Conservation (phyloP, 306 rosid species). For the Quercus mongolica region DNA sequence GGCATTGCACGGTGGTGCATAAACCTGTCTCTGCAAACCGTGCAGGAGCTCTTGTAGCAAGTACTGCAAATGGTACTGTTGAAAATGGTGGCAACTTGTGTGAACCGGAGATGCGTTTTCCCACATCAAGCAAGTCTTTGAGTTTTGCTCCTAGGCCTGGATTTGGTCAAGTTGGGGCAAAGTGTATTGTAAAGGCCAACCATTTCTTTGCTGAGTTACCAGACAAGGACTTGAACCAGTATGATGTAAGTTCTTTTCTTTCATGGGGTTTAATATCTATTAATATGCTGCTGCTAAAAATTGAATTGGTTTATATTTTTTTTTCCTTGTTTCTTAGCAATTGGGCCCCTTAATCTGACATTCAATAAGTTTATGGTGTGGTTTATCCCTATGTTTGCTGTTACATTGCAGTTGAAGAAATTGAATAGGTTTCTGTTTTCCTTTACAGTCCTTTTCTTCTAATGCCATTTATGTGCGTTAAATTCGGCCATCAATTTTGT, state of each 20-base stretch:
- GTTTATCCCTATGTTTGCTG: slow-evolving; percentile 31
- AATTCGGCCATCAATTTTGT: slow-evolving; percentile 40
- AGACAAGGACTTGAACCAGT: slow-evolving; percentile 94
- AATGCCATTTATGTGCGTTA: slow-evolving; percentile 46
- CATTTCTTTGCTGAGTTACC: slow-evolving; percentile 98
- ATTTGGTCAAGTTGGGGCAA: slow-evolving; percentile 87
- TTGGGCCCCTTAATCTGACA: slow-evolving; percentile 46
- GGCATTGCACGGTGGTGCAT: slow-evolving; percentile 57
- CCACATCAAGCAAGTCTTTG: slow-evolving; percentile 80
- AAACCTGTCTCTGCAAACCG: slow-evolving; percentile 27
- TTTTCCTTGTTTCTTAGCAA: slow-evolving; percentile 21
- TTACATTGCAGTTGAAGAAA: slow-evolving; percentile 29
- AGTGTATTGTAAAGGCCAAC: slow-evolving; percentile 91
- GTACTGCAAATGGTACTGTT: slow-evolving; percentile 28
- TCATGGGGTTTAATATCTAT: slow-evolving; percentile 15
- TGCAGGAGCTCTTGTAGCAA: slow-evolving; percentile 24
- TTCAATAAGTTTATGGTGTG: slow-evolving; percentile 37
- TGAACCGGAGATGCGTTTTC: slow-evolving; percentile 62
- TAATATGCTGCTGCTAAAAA: slow-evolving; percentile 10
- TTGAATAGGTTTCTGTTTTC: slow-evolving; percentile 37
- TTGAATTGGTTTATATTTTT: background rate
- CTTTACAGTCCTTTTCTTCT: slow-evolving; percentile 41
- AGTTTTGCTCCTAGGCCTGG: slow-evolving; percentile 90
- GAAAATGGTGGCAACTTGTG: slow-evolving; percentile 44
- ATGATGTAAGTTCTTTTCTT: slow-evolving; percentile 70